A percentile compares a stretch with the other conserved stretches of the same genome.
These are phyloP conservation scores for Fusarium solani-melongenae DNA, from an alignment of 2,329 filamentous ascomycete species.

Conservation along the genomic window DNA sequence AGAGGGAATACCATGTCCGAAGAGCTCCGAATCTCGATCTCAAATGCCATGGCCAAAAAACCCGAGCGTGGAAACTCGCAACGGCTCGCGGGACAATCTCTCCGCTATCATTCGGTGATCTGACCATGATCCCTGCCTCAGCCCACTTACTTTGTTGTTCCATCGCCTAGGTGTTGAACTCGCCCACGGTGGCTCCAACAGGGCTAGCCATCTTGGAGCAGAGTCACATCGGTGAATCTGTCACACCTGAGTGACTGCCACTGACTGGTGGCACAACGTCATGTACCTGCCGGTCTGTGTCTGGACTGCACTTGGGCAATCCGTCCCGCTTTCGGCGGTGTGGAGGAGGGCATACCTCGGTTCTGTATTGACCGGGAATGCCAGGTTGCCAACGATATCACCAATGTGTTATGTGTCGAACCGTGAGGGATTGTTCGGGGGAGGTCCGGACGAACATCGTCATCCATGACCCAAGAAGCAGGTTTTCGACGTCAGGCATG, in stretches of 20 bases:
- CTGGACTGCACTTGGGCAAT: slow-evolving; percentile 20
- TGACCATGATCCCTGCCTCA: slow-evolving; percentile 20
- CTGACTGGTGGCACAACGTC: slow-evolving; percentile 24
- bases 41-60: slow-evolving; percentile 8
- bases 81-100: slow-evolving; percentile 13
- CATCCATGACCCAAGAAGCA: slow-evolving; percentile 13
- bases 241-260: slow-evolving; percentile 14
- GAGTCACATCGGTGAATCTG: slow-evolving; percentile 29
- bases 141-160: slow-evolving; percentile 17
- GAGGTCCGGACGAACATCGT: neutral
- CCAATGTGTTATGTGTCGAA: slow-evolving; percentile 25
- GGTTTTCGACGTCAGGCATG: slow-evolving; percentile 6
- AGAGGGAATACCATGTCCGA: neutral
- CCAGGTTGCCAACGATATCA: slow-evolving; percentile 32
- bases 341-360: slow-evolving; percentile 26
- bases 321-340: slow-evolving; percentile 35
- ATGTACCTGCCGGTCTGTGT: slow-evolving; percentile 25
- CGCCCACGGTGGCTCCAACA: neutral
- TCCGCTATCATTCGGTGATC: slow-evolving; percentile 1
- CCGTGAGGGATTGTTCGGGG: slow-evolving; percentile 14
- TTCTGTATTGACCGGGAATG: slow-evolving; percentile 27
- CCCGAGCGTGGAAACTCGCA: slow-evolving; percentile 20
- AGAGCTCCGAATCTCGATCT: slow-evolving; percentile 37
- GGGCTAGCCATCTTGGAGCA: neutral
- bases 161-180: slow-evolving; percentile 7